Evolutionary conservation across 176 grass and related monocot genomes (phyloP), one percentile per base, ranked within the genome.

Genomic region (Elaeis guineensis): DNA sequence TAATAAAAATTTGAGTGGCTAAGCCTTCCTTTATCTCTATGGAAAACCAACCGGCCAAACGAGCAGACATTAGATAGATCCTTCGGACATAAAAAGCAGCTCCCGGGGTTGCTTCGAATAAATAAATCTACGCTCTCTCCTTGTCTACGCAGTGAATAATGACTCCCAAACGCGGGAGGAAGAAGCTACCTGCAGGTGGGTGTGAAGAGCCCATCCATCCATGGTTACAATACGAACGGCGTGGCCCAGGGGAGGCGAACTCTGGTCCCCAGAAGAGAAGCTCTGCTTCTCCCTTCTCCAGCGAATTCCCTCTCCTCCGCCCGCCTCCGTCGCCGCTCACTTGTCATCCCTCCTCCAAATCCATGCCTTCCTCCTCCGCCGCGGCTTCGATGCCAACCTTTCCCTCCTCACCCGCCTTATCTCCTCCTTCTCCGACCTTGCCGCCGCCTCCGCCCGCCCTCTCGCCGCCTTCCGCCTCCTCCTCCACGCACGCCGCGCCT

Each of bases 341-440:
- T n/a, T 20, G 58, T 21, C 58, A 8, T 15, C 70, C 19, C 70
- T 72, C 58, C 49, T 62, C 50, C 50, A 72, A 54, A 72, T 72
- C 23, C 70, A 72, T 15, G 58, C 70, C 50, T 72, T 50, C 25
- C 70, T 72, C 58, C 70, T 62, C 25, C 69, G 58, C 49, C 50
- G 58, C 26, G 50, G 69, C 25, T 11, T 72, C 49, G n/a, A 54
- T n/a, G 49, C 50, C 25, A 72, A 63, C 50, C 58, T 72, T 49
- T 51, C 58, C 9, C 57, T 72, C 58, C 58, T 72, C 58, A 72
- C 70, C 50, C 58, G 57, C 58, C 49, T 72, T 25, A 72, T 72
- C 50, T 62, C 58, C 58, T 22, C 49, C 22, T 59, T 54, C 57
- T 72, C 70, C 12, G 57, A 67, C n/a, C 25, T 67, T n/a, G 65